phyloP scores from a whole-genome alignment of 208 protist species.

The Leishmania turanica region DNA sequence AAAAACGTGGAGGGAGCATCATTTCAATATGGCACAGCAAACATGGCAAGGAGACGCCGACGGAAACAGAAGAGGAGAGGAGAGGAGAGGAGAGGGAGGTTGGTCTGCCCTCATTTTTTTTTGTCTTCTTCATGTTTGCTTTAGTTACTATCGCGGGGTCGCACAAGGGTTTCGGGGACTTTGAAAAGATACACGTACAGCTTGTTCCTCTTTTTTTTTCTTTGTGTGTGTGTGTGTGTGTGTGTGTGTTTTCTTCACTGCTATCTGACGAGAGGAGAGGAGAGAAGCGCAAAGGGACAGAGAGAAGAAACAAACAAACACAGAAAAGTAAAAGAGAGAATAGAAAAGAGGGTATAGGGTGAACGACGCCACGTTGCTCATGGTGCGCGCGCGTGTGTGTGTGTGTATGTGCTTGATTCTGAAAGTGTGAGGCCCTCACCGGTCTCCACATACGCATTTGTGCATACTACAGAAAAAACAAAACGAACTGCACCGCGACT shows the following conservation, averaged over 20 bases:
- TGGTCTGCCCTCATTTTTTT: background rate
- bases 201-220: background rate
- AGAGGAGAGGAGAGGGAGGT: background rate
- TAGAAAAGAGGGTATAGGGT: background rate
- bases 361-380: background rate
- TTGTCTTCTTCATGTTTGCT: background rate
- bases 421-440: background rate
- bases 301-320: background rate
- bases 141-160: background rate
- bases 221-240: background rate
- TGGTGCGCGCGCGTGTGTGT: background rate
- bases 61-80: background rate
- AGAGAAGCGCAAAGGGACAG: background rate
- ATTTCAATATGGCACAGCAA: background rate
- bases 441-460: background rate
- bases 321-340: slow-evolving; percentile 2
- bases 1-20: background rate
- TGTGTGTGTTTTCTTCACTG: background rate
- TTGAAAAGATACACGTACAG: slow-evolving; percentile 20
- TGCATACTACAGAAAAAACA: background rate
- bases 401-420: background rate
- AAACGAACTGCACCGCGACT: background rate
- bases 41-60: background rate
- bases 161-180: background rate
- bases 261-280: slow-evolving; percentile 4